Evolutionary conservation across 495 filamentous ascomycete species (phyloP).

Genomic region (Aspergillus indologenus): DNA sequence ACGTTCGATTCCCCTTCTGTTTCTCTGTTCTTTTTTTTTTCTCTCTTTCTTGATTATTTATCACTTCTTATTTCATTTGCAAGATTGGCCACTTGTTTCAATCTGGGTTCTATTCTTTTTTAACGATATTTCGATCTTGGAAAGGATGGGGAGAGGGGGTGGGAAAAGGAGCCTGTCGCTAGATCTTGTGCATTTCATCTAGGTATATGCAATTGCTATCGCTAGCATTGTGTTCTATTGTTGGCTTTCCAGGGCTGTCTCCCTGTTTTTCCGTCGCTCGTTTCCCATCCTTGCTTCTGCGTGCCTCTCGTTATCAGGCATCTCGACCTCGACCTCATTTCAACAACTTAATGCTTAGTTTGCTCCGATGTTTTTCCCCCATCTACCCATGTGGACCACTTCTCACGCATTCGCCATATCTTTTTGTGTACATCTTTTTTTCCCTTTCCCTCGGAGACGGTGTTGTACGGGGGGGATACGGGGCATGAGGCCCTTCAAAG

Average conservation of each 20-base stretch:
- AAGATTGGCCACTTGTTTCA: slow-evolving; percentile 9
- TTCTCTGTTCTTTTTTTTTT: slow-evolving; percentile 29
- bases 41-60: not conserved
- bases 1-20: slow-evolving; percentile 48
- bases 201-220: slow-evolving; percentile 22
- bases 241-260: slow-evolving; percentile 5
- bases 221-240: slow-evolving; percentile 2
- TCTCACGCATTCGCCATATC: not conserved
- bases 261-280: not conserved
- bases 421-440: not conserved
- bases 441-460: not conserved
- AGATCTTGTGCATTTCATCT: slow-evolving; percentile 23
- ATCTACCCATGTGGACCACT: not conserved
- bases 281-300: not conserved
- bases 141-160: slow-evolving; percentile 3
- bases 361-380: not conserved
- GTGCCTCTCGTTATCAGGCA: not conserved
- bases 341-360: not conserved
- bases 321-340: not conserved
- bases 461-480: no score
- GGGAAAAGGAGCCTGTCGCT: slow-evolving; percentile 16
- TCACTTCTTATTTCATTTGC: slow-evolving; percentile 16
- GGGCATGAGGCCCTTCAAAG: no score
- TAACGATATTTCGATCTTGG: slow-evolving; percentile 9
- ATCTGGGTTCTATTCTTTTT: slow-evolving; percentile 8